Percentiles rank a stretch among this genome's conserved stretches.
phyloP scores from a whole-genome alignment of 129 eudicot genomes.

The Saussurea involucrata region DNA sequence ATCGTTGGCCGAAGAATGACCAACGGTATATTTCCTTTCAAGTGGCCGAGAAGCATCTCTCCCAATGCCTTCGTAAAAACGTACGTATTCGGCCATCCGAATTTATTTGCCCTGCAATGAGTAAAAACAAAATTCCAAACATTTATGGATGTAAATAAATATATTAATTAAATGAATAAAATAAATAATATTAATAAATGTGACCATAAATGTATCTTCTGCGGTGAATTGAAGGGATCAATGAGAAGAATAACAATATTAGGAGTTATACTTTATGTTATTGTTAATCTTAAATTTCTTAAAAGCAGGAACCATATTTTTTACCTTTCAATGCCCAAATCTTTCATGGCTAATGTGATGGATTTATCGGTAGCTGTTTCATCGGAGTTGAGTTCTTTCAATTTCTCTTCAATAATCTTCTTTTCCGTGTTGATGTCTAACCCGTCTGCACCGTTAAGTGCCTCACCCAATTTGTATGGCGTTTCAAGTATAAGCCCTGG shows the following conservation, averaged over 20 bases:
- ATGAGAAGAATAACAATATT: not conserved
- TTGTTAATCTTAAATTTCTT: not conserved
- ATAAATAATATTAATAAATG: not conserved
- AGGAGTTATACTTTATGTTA: not conserved
- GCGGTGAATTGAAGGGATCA: not conserved
- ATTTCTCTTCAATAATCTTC: slow-evolving; percentile 31
- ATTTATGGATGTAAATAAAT: not conserved
- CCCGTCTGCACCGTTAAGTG: slow-evolving; percentile 34
- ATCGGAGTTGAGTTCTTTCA: slow-evolving; percentile 32
- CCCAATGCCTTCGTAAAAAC: slow-evolving; percentile 68
- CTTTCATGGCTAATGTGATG: slow-evolving; percentile 44
- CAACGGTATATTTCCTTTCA: slow-evolving; percentile 30
- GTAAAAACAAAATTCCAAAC: not conserved
- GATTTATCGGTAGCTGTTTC: slow-evolving; percentile 23
- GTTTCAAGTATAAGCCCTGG: slow-evolving; percentile 50
- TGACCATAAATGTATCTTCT: not conserved
- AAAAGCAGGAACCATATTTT: not conserved
- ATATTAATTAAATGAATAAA: not conserved
- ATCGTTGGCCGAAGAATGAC: slow-evolving; percentile 54
- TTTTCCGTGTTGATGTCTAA: slow-evolving; percentile 49
- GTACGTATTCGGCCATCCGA: slow-evolving; percentile 69
- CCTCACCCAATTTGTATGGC: slow-evolving; percentile 41
- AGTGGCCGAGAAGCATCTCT: slow-evolving; percentile 44
- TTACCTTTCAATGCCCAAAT: slow-evolving; percentile 56
- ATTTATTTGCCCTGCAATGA: slow-evolving; percentile 30